These are phyloP conservation scores for Ensete ventricosum DNA, from an alignment of 176 grass and related monocot species.

Conservation along the genomic window DNA sequence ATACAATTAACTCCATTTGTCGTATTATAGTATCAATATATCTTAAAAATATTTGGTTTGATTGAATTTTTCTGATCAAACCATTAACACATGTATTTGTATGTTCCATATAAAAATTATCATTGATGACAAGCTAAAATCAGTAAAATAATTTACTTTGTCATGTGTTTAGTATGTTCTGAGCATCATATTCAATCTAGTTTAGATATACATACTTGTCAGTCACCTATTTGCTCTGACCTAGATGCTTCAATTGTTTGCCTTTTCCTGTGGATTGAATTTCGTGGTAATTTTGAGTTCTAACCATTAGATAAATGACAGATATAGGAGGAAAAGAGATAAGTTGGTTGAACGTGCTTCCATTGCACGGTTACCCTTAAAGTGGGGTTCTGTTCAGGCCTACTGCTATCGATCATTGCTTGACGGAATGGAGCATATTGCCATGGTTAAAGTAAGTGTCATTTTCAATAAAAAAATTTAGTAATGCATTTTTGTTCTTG, in stretches of 20 bases:
- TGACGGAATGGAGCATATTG: slow-evolving; percentile 95
- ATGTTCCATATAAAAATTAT: no score
- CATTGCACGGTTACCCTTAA: slow-evolving; percentile 71
- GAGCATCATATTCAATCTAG: no score
- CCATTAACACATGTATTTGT: no score
- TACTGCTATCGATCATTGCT: slow-evolving; percentile 90
- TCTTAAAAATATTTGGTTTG: no score
- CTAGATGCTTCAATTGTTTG: background rate
- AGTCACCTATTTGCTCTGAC: background rate
- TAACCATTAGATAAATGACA: slow-evolving; percentile 34
- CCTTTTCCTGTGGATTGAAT: background rate
- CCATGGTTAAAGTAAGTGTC: slow-evolving; percentile 80
- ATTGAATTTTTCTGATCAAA: no score
- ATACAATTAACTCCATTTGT: no score
- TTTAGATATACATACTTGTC: no score
- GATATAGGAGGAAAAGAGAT: slow-evolving; percentile 97
- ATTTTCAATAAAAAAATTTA: slow-evolving; percentile 7
- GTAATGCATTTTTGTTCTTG: background rate
- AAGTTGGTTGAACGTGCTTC: slow-evolving; percentile 63
- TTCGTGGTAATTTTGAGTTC: slow-evolving; percentile 2
- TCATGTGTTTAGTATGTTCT: no score
- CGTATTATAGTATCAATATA: no score
- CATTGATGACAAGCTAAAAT: background rate
- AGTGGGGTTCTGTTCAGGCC: slow-evolving; percentile 72
- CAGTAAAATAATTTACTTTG: background rate